Conservation (phyloP, 176 grass and related monocot genomes). For the Typha latifolia region DNA sequence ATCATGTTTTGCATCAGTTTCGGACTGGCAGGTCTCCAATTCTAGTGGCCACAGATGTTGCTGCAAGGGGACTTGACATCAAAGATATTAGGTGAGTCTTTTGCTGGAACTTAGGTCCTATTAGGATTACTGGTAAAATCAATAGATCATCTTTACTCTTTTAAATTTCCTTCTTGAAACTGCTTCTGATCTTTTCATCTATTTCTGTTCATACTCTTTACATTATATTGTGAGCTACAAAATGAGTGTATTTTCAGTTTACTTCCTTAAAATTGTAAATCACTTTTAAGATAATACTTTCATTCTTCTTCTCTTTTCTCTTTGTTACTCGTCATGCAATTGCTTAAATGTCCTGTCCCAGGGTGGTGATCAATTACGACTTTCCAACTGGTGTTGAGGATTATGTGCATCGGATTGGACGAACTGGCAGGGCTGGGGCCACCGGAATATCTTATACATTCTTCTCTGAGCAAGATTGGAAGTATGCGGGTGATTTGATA, state of each 20-base stretch:
- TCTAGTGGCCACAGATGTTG: slow-evolving; percentile 97
- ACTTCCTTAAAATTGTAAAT: background rate
- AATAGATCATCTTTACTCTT: background rate
- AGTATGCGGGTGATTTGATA: slow-evolving; percentile 77
- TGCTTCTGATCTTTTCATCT: too few relatives aligned
- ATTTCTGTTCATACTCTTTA: background rate
- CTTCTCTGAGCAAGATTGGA: slow-evolving; percentile 88
- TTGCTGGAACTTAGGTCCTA: too few relatives aligned
- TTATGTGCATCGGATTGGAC: slow-evolving; percentile 92
- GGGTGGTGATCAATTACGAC: slow-evolving; percentile 96
- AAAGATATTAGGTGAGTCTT: slow-evolving; percentile 78
- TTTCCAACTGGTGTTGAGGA: slow-evolving; percentile 91
- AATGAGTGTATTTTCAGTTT: background rate
- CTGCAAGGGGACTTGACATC: slow-evolving; percentile 91
- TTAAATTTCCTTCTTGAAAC: too few relatives aligned
- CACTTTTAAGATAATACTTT: too few relatives aligned
- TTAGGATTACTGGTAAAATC: background rate
- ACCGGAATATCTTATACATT: slow-evolving; percentile 83
- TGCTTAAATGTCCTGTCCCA: slow-evolving; percentile 20
- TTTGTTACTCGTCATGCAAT: slow-evolving; percentile 16
- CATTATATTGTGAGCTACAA: background rate
- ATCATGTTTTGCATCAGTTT: slow-evolving; percentile 86
- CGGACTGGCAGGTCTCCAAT: slow-evolving; percentile 64
- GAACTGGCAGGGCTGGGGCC: slow-evolving; percentile 88
- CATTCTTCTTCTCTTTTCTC: slow-evolving; percentile 1